Evolutionary conservation across 306 rosid species (phyloP).

Genomic region (Delonix regia): DNA sequence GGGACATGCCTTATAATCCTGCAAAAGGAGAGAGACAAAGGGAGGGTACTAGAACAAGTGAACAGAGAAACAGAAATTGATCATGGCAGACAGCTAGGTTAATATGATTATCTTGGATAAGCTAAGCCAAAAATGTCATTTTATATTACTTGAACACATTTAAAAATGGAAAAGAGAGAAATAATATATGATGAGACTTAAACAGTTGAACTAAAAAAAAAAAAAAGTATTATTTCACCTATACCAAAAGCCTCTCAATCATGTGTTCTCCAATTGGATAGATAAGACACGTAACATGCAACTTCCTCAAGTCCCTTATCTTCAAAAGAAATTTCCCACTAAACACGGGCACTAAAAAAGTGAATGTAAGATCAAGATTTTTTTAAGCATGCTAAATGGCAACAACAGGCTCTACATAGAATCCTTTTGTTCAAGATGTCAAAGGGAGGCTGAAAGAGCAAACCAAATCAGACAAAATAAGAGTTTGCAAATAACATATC

Average conservation of each 20-base stretch:
- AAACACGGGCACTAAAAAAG: background rate
- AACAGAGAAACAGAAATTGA: background rate
- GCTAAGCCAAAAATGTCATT: constrained; percentile 14
- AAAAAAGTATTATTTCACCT: constrained; percentile 9
- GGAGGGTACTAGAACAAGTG: background rate
- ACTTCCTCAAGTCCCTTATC: background rate
- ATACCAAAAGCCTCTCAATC: constrained; percentile 8
- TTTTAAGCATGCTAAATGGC: background rate
- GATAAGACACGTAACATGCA: background rate
- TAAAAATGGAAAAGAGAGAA: constrained; percentile 13
- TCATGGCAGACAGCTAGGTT: background rate
- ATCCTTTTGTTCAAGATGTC: constrained; percentile 13
- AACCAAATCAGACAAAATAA: background rate
- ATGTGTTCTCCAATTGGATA: constrained; percentile 26
- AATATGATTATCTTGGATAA: background rate
- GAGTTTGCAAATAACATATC: background rate
- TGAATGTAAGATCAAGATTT: constrained; percentile 9
- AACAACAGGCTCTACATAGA: background rate
- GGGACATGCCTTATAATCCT: constrained; percentile 10
- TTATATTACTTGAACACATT: background rate
- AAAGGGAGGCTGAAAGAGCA: background rate
- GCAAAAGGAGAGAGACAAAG: constrained; percentile 5
- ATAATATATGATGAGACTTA: background rate
- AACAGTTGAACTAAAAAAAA: constrained; percentile 2
- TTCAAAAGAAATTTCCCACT: background rate